These are phyloP conservation scores for Brassica hybrid DNA, from an alignment of 441 rosid genomes.

Conservation along the genomic window DNA sequence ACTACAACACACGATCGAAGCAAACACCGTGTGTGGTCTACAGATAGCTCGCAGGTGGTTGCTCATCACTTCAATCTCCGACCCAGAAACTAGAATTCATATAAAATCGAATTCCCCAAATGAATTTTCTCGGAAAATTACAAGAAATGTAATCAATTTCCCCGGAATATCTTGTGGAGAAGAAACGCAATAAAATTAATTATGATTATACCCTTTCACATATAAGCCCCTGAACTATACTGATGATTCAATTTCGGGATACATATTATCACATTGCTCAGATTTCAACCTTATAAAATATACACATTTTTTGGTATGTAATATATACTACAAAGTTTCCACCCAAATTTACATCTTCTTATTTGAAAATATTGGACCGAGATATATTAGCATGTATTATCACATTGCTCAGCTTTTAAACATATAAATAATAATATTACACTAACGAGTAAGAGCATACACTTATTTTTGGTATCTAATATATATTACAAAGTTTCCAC, in stretches of 20 bases:
- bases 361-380: constrained; percentile 15
- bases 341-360: constrained; percentile 34
- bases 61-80: constrained; percentile 51
- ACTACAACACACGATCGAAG: constrained; percentile 59
- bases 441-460: not conserved
- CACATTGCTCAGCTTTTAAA: not conserved
- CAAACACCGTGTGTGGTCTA: constrained; percentile 64
- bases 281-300: not conserved
- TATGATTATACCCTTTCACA: constrained; percentile 28
- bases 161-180: constrained; percentile 42
- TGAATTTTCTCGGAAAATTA: constrained; percentile 22
- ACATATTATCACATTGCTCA: constrained; percentile 5
- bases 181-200: not conserved
- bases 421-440: not conserved
- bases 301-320: constrained; percentile 17
- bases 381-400: not conserved
- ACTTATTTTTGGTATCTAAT: constrained; percentile 27
- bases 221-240: constrained; percentile 13
- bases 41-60: constrained; percentile 69
- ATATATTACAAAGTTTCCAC: constrained; percentile 35
- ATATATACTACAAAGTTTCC: constrained; percentile 34
- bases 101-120: constrained; percentile 22
- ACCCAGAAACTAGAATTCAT: constrained; percentile 35
- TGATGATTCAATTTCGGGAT: not conserved
- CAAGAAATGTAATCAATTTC: constrained; percentile 18